phyloP scores from a whole-genome alignment of 1,139 yeast species.

The Arxiozyma bovina region DNA sequence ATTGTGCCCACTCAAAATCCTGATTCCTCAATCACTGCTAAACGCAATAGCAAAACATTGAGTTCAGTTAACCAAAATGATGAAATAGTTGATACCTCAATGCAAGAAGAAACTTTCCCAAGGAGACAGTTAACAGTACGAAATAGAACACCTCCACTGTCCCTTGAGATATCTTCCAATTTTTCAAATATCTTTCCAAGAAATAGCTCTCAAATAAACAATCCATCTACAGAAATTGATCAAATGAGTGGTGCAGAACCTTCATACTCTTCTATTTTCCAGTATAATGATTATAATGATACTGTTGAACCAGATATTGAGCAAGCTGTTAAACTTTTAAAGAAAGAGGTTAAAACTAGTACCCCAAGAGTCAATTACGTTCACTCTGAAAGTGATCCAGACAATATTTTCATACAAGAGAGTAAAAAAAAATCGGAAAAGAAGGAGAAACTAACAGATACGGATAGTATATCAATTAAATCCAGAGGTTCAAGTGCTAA shows the following conservation, averaged over 20 bases:
- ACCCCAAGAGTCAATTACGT: constrained; percentile 2
- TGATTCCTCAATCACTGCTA: background rate
- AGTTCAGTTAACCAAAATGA: background rate
- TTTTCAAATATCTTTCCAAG: background rate
- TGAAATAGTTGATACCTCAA: background rate
- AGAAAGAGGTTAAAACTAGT: constrained; percentile 10
- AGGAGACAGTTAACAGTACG: background rate
- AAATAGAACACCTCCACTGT: background rate
- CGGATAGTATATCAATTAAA: background rate
- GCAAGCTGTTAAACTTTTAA: constrained; percentile 17
- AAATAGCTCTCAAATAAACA: background rate
- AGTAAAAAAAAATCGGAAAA: background rate
- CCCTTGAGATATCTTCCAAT: background rate
- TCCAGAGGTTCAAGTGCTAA: background rate
- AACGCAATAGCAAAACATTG: background rate
- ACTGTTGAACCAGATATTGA: constrained; percentile 17
- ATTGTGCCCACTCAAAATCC: background rate
- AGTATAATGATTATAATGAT: constrained; percentile 7
- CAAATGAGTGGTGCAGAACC: background rate
- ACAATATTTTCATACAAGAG: background rate
- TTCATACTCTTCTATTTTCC: constrained; percentile 3
- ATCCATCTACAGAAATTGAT: background rate
- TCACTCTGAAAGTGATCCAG: background rate
- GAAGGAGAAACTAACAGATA: background rate
- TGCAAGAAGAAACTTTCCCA: background rate